Percentiles rank a stretch among this genome's conserved stretches.
phyloP scores from a whole-genome alignment of 1,284 basidiomycete genomes.

The Anthracocystis panici-leucophaei region DNA sequence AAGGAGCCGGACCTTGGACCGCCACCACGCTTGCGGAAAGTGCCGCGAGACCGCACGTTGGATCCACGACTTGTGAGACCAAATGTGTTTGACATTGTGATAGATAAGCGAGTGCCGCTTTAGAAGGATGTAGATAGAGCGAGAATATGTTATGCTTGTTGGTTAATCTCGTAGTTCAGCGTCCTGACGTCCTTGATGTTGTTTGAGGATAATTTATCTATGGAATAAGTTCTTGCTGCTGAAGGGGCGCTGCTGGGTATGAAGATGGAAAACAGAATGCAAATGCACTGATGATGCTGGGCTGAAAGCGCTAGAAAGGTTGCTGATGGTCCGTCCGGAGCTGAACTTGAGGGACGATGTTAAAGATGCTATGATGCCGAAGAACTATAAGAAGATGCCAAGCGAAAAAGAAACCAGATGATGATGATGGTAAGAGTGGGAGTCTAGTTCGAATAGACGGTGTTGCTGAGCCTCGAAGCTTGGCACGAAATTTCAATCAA shows the following conservation, averaged over 20 bases:
- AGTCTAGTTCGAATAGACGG: no score
- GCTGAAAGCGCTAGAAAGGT: neutral
- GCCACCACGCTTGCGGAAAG: slow-evolving; percentile 48
- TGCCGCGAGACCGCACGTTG: slow-evolving; percentile 45
- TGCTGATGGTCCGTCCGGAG: neutral
- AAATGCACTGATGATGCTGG: slow-evolving; percentile 5
- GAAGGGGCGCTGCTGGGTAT: slow-evolving; percentile 2
- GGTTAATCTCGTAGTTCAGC: neutral
- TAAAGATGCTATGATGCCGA: slow-evolving; percentile 4
- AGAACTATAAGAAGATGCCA: neutral
- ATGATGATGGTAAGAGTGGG: slow-evolving; percentile 1
- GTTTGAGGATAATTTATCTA: neutral
- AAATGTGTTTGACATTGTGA: slow-evolving; percentile 46
- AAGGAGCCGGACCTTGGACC: slow-evolving; percentile 41
- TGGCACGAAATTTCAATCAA: no score
- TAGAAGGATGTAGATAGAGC: neutral
- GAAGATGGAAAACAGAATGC: slow-evolving; percentile 5
- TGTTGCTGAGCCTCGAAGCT: no score
- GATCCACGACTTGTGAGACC: slow-evolving; percentile 49
- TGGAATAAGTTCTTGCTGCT: neutral
- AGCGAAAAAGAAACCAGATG: neutral
- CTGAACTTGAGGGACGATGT: neutral
- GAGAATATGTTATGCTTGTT: neutral
- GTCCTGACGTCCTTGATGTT: neutral
- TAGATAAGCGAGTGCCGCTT: neutral